Conservation (phyloP, 306 rosid species). For the Calophaca sinica region DNA sequence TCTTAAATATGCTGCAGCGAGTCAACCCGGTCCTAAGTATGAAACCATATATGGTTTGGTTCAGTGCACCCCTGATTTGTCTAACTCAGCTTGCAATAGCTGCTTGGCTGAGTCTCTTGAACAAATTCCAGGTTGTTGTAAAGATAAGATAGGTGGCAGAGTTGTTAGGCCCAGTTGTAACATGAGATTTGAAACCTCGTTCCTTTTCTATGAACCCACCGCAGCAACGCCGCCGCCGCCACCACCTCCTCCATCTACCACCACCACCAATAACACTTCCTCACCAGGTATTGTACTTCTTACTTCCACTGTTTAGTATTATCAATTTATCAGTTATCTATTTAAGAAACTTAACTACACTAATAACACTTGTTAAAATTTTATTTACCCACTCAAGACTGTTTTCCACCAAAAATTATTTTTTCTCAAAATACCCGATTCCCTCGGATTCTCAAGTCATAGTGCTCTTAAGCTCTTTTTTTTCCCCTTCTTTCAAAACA, state of each 20-base stretch:
- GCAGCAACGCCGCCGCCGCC: neutral
- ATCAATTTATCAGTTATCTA: too few species aligned
- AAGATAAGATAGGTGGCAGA: constrained; percentile 15
- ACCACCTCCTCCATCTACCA: neutral
- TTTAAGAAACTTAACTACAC: too few species aligned
- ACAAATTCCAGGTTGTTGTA: constrained; percentile 21
- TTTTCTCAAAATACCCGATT: too few species aligned
- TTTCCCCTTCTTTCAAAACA: too few species aligned
- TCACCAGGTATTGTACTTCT: neutral
- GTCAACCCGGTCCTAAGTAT: neutral
- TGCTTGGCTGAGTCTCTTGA: constrained; percentile 28
- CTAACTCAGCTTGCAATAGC: neutral
- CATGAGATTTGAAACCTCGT: constrained; percentile 34
- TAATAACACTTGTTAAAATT: too few species aligned
- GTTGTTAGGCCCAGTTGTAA: constrained; percentile 43
- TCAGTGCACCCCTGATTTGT: constrained; percentile 59
- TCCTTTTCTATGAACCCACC: neutral
- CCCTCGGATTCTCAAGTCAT: too few species aligned
- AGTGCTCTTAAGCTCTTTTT: too few species aligned
- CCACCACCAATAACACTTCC: neutral
- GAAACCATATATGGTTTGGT: constrained; percentile 40
- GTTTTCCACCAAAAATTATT: too few species aligned
- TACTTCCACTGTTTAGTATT: too few species aligned
- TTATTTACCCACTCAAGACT: too few species aligned
- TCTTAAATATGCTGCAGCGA: constrained; percentile 33